Base-by-base conservation (phyloP, 352 stramenopile species). In the Phytophthora idaei region DNA sequence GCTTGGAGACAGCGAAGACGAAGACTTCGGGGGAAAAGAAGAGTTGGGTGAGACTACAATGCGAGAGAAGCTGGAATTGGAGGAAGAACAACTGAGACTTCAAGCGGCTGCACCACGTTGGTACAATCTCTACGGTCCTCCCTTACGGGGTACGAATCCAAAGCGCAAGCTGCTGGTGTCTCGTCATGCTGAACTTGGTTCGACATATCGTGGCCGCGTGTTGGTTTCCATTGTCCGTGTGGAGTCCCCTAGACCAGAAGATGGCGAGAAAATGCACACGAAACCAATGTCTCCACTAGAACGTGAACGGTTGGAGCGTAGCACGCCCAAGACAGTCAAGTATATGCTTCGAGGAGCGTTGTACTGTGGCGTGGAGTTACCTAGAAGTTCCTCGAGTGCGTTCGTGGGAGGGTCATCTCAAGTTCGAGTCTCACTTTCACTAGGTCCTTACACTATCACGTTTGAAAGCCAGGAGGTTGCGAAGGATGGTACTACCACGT, bases 61-160 rank as follows among this genome's bases (percentile, higher is more conserved):
- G 10, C 39, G 25, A 54, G 62, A 64, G 48, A 57, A 64, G 8
- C n/a, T 54, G 0, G 37, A 69, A 25, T 15, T 69, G 3, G 62
- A 75, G 12, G 62, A 72, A 25, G 31, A 61, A 31, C 56, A 71
- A 8, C 56, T 65, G 10, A 32, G 37, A 10, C 15, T 56, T 7
- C 21, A 61, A 31, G 67, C 50, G 14, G 32, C 67, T 21, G 51
- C 57, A 0, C 62, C 82, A 21, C 75, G 83, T 3, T 97, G 90
- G 88, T 89, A 87, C 44, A 93, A 93, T 61, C 54, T 97, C 3
- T 97, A 97, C 54, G 91, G 91, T 6, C 87, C 90, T n/a, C 91
- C 86, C 1, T 63, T 91, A 6, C 74, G 57, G 1, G 68, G 80
- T 2, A 65, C 75, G 17, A 90, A 92, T 57, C 73, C 75, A 28